Base-by-base conservation (phyloP, 495 filamentous ascomycete genomes). In the Cercophora sp. region DNA sequence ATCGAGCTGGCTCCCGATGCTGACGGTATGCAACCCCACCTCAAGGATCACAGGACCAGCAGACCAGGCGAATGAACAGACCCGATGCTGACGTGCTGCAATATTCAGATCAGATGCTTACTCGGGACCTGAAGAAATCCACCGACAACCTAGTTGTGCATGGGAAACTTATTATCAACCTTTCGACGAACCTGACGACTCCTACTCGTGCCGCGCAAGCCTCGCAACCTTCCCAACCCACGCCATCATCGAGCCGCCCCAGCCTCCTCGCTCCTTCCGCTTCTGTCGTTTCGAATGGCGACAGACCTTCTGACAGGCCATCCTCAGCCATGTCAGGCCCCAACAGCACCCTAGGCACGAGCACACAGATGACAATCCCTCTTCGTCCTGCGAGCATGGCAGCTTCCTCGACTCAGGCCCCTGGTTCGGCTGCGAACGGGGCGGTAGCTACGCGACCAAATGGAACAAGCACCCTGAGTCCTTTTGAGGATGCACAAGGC, bases 131-230 rank as follows among this genome's bases (percentile, higher is more conserved):
- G 39, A 96, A 96, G 70, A 96, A 96, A 71, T 96, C 94, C 10
- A 96, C 90, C 45, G 93, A 98, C 66, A 98, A 97, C 63, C 82
- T 98, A 27, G 88, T 96, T 29, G 93, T 98, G 9, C 91, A 98
- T 68, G 93, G 93, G 47, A 97, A 97, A 68, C 81, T 98, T 25
- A 97, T 98, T 61, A 82, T 98, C 45, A 96, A 92, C 64, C 78
- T 97, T 8, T 96, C 91, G 5, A 96, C 92, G 2, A 95, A 97
- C 62, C 80, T 96, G 11, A 50, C 70, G 15, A 54, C 64, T 1
- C 72, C 72, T n/a, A 45, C 63, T 13, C 72, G 72, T 29, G 51
- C 55, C 45, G 44, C 56, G 15, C 59, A 59, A 35, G 55, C 61
- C 29, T 59, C 56, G 22, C 50, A 60, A 10, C 6, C 34, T 6